A percentile compares a stretch with the other conserved stretches of the same genome.
Conservation (phyloP, 176 grass and related monocot species). For the Sorghum bicolor region Sorghum_bicolor_NCBIv3 NC_012878.2:53224501-53225000, state of each 20-base stretch:
- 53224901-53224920: constrained; percentile 50
- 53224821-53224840: not conserved
- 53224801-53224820: not conserved
- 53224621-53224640: constrained; percentile 80
- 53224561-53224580: constrained; percentile 79
- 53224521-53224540: constrained; percentile 56
- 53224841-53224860: not conserved
- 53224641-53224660: constrained; percentile 86
- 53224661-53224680: constrained; percentile 55
- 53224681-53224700: constrained; percentile 55
- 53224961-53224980: constrained; percentile 65
- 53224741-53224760: constrained; percentile 13
- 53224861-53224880: not conserved
- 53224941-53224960: constrained; percentile 66
- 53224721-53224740: constrained; percentile 63
- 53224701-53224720: constrained; percentile 57
- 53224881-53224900: constrained; percentile 73
- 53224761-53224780: constrained; percentile 2
- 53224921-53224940: constrained; percentile 62
- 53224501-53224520: constrained; percentile 31
- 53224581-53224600: constrained; percentile 79
- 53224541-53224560: constrained; percentile 70
- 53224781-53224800: not conserved
- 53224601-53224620: constrained; percentile 72
- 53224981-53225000: constrained; percentile 47